Conservation (phyloP, 805 yeast genomes). For the Candida germanica region DNA sequence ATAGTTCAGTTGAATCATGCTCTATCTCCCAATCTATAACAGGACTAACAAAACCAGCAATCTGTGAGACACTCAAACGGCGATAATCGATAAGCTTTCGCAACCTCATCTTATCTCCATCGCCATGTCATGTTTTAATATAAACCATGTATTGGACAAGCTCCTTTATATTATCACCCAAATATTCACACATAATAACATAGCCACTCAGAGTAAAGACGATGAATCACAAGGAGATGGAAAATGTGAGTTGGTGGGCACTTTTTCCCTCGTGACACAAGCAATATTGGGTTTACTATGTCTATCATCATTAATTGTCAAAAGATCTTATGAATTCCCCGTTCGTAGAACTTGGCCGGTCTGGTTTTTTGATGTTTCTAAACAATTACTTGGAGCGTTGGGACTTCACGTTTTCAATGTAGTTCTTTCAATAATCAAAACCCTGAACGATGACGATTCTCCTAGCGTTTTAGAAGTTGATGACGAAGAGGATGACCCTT, state of each 20-base stretch:
- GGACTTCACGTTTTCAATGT: slow-evolving; percentile 81
- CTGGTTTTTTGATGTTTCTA: slow-evolving; percentile 87
- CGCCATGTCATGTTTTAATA: too few relatives aligned
- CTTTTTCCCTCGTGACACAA: slow-evolving; percentile 81
- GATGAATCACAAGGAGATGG: slow-evolving; percentile 11
- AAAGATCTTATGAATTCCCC: slow-evolving; percentile 78
- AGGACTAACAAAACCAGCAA: too few relatives aligned
- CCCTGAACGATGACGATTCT: slow-evolving; percentile 12
- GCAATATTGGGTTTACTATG: slow-evolving; percentile 73
- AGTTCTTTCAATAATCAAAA: slow-evolving; percentile 60
- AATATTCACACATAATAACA: too few relatives aligned
- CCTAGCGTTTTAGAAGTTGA: slow-evolving; percentile 9
- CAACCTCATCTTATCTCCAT: too few relatives aligned
- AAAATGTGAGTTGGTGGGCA: slow-evolving; percentile 61
- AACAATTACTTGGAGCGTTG: slow-evolving; percentile 84
- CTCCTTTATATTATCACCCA: too few relatives aligned
- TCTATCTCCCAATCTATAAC: too few relatives aligned
- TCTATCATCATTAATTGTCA: slow-evolving; percentile 65
- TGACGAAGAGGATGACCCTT: slow-evolving; percentile 48
- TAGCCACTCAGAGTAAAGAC: too few relatives aligned
- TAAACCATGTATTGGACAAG: too few relatives aligned
- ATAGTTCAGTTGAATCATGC: too few relatives aligned
- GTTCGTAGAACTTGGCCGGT: slow-evolving; percentile 78
- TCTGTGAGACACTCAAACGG: too few relatives aligned
- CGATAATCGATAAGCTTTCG: too few relatives aligned